A percentile compares a stretch with the other conserved stretches of the same genome.
phyloP scores from a whole-genome alignment of 192 early-diverging fungal species.

The Dimargaris xerosporica region DNA sequence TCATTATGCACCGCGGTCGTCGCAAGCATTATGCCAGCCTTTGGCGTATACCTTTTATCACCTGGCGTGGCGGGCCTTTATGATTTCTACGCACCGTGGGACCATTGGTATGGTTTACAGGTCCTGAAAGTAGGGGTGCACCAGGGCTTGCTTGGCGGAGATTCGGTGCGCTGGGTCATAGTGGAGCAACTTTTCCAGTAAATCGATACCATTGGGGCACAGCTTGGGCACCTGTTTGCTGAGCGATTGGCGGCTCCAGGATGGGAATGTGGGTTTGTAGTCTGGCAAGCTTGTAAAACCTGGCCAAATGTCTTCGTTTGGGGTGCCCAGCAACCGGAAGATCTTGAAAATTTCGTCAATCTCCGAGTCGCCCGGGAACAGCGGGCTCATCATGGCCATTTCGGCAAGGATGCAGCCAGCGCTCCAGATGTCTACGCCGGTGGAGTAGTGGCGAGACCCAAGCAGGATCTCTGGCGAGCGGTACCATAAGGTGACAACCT shows the following conservation, averaged over 20 bases:
- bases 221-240: conserved; percentile 31
- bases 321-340: conserved; percentile 73
- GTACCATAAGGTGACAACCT: conserved; percentile 94
- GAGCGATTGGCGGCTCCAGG: conserved; percentile 43
- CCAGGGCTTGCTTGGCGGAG: conserved; percentile 68
- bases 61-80: no score
- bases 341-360: conserved; percentile 91
- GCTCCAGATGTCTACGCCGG: conserved; percentile 94
- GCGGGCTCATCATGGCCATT: conserved; percentile 58
- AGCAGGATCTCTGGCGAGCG: conserved; percentile 90
- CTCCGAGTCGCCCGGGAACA: conserved; percentile 85
- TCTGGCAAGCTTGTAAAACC: conserved; percentile 58
- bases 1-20: no score
- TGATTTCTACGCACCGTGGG: no score
- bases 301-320: conserved; percentile 63
- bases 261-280: conserved; percentile 66
- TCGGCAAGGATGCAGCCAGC: conserved; percentile 97
- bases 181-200: conserved; percentile 49
- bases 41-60: no score
- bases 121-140: conserved; percentile 62
- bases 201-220: conserved; percentile 48
- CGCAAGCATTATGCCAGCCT: no score
- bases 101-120: conserved; percentile 17
- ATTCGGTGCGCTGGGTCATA: conserved; percentile 68
- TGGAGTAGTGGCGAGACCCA: conserved; percentile 78